A percentile compares a stretch with the other conserved stretches of the same genome.
These are phyloP conservation scores for Colletotrichum zoysiae DNA, from an alignment of 2,329 filamentous ascomycete genomes.

Conservation along the genomic window DNA sequence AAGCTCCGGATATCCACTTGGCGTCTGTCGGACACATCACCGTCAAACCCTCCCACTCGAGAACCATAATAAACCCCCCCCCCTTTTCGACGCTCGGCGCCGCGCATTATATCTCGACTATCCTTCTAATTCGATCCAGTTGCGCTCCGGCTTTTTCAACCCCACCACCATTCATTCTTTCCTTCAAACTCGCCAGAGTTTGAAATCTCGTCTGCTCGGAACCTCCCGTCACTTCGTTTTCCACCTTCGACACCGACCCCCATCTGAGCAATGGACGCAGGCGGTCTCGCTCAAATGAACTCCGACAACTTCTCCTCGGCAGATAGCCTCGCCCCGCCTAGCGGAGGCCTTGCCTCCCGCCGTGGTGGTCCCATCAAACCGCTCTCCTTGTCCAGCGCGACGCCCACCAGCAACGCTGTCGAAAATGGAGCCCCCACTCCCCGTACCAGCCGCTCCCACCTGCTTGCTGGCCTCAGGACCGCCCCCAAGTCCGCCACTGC, in stretches of 20 bases:
- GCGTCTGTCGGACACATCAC: slow-evolving; percentile 29
- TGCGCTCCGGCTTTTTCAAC: slow-evolving; percentile 36
- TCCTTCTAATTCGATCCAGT: slow-evolving; percentile 43
- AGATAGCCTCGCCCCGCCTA: slow-evolving; percentile 80
- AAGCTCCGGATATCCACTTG: slow-evolving; percentile 30
- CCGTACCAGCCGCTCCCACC: slow-evolving; percentile 92
- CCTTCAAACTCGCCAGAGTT: slow-evolving; percentile 26
- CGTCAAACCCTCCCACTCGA: slow-evolving; percentile 18
- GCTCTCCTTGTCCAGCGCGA: slow-evolving; percentile 80
- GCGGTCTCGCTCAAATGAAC: slow-evolving; percentile 99
- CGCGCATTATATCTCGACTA: slow-evolving; percentile 29
- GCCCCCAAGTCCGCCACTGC: slow-evolving; percentile 88
- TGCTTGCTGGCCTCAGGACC: slow-evolving; percentile 92
- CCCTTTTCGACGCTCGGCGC: slow-evolving; percentile 23
- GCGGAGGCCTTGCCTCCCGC: slow-evolving; percentile 83
- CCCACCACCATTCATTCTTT: slow-evolving; percentile 36
- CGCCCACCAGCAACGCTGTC: slow-evolving; percentile 75
- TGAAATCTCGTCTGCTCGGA: slow-evolving; percentile 27
- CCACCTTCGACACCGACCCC: slow-evolving; percentile 20
- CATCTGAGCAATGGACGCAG: slow-evolving; percentile 83
- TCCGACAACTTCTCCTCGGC: slow-evolving; percentile 82
- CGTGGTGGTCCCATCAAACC: slow-evolving; percentile 93
- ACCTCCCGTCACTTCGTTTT: slow-evolving; percentile 25
- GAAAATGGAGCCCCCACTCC: slow-evolving; percentile 82
- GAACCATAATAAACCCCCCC: slow-evolving; percentile 44